A percentile compares a stretch with the other conserved stretches of the same genome.
Conservation (phyloP, 1,139 yeast genomes). For the Debaryomyces subglobosus region DNA sequence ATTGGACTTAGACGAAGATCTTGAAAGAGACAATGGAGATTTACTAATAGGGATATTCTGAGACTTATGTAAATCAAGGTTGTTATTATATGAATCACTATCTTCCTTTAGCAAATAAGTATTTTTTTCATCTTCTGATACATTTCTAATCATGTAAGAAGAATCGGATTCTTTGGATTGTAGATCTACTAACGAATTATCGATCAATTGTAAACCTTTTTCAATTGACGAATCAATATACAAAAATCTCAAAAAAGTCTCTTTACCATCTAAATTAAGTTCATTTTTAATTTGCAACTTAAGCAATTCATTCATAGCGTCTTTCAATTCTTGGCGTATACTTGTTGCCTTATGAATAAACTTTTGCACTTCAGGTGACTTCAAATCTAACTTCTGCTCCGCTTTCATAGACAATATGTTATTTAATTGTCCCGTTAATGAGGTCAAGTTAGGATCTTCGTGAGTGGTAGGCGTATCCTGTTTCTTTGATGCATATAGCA, state of each 20-base stretch:
- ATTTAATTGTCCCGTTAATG: constrained; percentile 43
- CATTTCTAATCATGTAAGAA: constrained; percentile 3
- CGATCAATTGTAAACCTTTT: constrained; percentile 61
- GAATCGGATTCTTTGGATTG: constrained; percentile 13
- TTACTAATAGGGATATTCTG: constrained; percentile 19
- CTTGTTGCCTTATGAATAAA: constrained; percentile 48
- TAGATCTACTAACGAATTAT: constrained; percentile 32
- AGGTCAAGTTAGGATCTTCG: constrained; percentile 15
- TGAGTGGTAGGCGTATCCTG: neutral
- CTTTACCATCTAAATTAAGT: constrained; percentile 69
- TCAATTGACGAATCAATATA: constrained; percentile 71
- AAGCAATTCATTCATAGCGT: constrained; percentile 59
- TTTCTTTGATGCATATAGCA: constrained; percentile 26
- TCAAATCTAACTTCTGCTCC: constrained; percentile 30
- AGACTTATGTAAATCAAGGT: constrained; percentile 9
- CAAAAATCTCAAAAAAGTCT: constrained; percentile 67
- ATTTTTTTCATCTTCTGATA: constrained; percentile 24
- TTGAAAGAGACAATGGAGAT: constrained; percentile 34
- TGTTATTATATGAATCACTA: neutral
- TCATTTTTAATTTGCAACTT: constrained; percentile 55
- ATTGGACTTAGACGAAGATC: constrained; percentile 40
- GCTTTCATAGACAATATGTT: constrained; percentile 34
- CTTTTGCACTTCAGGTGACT: constrained; percentile 32
- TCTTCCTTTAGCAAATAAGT: constrained; percentile 12
- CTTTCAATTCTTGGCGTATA: constrained; percentile 51